These are phyloP conservation scores for Ramaria sp. DNA, from an alignment of 768 basidiomycete species.

Conservation along the genomic window DNA sequence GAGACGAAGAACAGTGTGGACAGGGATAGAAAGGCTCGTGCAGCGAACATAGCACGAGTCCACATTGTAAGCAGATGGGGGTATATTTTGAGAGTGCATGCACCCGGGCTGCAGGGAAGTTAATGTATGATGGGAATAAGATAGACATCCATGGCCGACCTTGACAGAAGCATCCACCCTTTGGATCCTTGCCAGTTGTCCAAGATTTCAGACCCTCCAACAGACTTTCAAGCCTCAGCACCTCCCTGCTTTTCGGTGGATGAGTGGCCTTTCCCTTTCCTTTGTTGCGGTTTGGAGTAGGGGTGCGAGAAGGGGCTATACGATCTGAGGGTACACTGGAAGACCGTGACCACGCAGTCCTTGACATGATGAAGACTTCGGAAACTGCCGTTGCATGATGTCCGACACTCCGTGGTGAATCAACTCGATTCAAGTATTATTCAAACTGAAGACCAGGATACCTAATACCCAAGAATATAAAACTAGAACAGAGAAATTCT, in stretches of 20 bases:
- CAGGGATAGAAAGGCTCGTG: slow-evolving; percentile 47
- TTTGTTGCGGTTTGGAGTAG: slow-evolving; percentile 23
- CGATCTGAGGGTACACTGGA: slow-evolving; percentile 4
- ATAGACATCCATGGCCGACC: slow-evolving; percentile 24
- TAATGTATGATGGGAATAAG: too few species aligned
- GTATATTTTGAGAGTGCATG: slow-evolving; percentile 50
- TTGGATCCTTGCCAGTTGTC: slow-evolving; percentile 36
- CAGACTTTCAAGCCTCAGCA: slow-evolving; percentile 38
- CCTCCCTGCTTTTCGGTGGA: slow-evolving; percentile 36
- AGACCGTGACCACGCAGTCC: neutral
- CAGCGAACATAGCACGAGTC: slow-evolving; percentile 49
- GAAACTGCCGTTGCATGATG: neutral
- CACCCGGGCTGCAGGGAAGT: slow-evolving; percentile 32
- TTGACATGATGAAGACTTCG: neutral
- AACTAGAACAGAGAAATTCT: neutral
- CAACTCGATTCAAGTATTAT: too few species aligned
- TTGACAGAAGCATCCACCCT: slow-evolving; percentile 63
- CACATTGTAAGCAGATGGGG: slow-evolving; percentile 46
- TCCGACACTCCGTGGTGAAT: too few species aligned
- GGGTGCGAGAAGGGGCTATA: slow-evolving; percentile 14
- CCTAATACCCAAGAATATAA: neutral
- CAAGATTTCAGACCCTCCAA: slow-evolving; percentile 26
- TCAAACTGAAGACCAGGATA: neutral
- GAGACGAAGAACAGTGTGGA: slow-evolving; percentile 36
- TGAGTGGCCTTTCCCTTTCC: slow-evolving; percentile 19